phyloP scores from a whole-genome alignment of 2,329 filamentous ascomycete species.

The Scedosporium aurantiacum region DNA sequence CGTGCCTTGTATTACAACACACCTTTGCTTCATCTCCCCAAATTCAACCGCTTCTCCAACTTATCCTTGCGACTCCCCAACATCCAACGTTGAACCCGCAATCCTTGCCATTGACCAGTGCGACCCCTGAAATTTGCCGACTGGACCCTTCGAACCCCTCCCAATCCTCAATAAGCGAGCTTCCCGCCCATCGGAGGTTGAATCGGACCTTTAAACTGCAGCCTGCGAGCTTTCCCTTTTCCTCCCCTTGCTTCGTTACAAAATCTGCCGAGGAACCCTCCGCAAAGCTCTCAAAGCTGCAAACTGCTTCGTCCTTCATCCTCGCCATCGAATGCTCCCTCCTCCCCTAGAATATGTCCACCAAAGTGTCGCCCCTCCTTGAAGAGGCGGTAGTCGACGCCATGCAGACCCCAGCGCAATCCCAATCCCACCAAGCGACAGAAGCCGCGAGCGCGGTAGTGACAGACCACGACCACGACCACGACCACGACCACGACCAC shows the following conservation, averaged over 20 bases:
- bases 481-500: neutral
- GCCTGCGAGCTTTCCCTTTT: neutral
- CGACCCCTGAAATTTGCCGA: neutral
- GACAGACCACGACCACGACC: neutral
- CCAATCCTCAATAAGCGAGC: neutral
- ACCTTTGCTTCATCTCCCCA: neutral
- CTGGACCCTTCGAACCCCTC: neutral
- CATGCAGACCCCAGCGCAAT: neutral
- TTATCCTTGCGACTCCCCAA: neutral
- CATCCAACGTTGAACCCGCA: neutral
- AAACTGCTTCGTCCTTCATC: neutral
- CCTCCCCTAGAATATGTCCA: neutral
- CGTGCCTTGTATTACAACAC: no score
- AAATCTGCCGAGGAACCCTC: neutral
- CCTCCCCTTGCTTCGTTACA: neutral
- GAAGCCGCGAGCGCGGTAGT: neutral
- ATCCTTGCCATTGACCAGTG: neutral
- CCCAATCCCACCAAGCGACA: neutral
- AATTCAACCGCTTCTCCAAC: neutral
- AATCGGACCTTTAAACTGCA: neutral
- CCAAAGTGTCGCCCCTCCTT: neutral
- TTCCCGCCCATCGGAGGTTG: conserved; percentile 1
- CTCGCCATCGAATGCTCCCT: neutral
- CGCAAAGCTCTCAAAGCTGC: neutral
- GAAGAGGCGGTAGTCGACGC: conserved; percentile 1